Conservation (phyloP, 225 moss, liverwort and hornwort genomes). For the Pseudisothecium myosuroides region DNA sequence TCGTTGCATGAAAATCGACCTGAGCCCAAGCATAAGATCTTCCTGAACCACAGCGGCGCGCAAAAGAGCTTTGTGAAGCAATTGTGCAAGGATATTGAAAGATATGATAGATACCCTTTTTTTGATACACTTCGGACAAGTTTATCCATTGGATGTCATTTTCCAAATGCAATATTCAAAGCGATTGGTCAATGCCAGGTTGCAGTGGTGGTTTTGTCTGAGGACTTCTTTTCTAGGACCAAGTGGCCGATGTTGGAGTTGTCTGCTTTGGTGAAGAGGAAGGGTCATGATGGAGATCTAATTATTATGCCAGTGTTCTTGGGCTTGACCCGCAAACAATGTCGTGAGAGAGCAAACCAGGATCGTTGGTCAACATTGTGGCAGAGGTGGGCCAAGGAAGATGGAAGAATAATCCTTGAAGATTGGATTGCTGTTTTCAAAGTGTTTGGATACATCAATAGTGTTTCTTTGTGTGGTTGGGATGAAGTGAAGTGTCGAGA, state of each 20-base stretch:
- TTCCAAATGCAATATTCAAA: not conserved
- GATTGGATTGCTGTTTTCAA: too few species aligned
- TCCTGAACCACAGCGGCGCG: not conserved
- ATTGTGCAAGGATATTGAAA: not conserved
- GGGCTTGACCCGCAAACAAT: not conserved
- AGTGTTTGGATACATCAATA: too few species aligned
- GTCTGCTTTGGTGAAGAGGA: not conserved
- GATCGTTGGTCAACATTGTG: not conserved
- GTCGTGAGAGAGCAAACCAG: not conserved
- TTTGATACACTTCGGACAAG: not conserved
- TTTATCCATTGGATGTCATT: not conserved
- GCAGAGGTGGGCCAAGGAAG: not conserved
- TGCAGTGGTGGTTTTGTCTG: not conserved
- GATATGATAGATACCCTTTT: not conserved
- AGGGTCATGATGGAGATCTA: not conserved
- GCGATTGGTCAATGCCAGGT: not conserved
- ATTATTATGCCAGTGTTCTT: not conserved
- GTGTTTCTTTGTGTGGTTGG: too few species aligned
- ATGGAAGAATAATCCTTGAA: not conserved
- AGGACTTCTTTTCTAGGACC: not conserved
- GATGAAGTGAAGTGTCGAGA: too few species aligned
- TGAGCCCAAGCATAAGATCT: not conserved
- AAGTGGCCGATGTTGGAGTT: not conserved
- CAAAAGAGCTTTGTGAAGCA: not conserved
- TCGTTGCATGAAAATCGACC: not conserved